These are phyloP conservation scores for Triticum aestivum DNA, from an alignment of 176 grass and related monocot genomes.

Conservation along the genomic window DNA sequence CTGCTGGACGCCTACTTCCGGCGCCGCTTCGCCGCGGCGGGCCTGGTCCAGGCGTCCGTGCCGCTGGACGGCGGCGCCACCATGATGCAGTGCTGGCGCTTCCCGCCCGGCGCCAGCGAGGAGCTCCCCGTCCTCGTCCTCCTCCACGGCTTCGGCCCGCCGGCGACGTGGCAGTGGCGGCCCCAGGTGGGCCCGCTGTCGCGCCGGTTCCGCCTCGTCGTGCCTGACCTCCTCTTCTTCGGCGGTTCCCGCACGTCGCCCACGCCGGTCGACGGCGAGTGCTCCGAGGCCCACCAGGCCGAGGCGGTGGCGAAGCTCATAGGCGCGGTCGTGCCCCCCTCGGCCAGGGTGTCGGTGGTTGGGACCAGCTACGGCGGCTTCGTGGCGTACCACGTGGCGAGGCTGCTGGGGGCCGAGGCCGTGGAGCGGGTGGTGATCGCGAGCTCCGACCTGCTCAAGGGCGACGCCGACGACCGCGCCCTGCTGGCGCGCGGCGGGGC, in stretches of 20 bases:
- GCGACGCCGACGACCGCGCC: constrained; percentile 57
- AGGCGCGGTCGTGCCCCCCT: constrained; percentile 6
- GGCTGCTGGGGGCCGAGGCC: constrained; percentile 40
- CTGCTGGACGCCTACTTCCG: constrained; percentile 55
- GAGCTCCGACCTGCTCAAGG: constrained; percentile 84
- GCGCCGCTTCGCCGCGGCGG: constrained; percentile 49
- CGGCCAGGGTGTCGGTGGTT: constrained; percentile 36
- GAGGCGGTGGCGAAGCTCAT: constrained; percentile 57
- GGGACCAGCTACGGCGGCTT: constrained; percentile 96
- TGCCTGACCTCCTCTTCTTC: constrained; percentile 94
- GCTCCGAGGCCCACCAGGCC: constrained; percentile 75
- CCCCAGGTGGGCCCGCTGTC: constrained; percentile 58
- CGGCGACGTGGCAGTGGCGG: constrained; percentile 73
- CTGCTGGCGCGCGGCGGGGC: constrained; percentile 42
- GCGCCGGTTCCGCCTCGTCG: constrained; percentile 67
- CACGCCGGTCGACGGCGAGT: not conserved
- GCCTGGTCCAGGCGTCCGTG: constrained; percentile 46
- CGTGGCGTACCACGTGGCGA: constrained; percentile 74
- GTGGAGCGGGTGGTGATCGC: constrained; percentile 71
- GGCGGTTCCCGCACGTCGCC: constrained; percentile 56
- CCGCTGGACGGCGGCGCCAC: constrained; percentile 60
- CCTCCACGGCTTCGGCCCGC: constrained; percentile 78
- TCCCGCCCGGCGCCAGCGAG: not conserved
- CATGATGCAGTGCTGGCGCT: constrained; percentile 52
- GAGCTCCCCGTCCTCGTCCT: constrained; percentile 62